A percentile compares a stretch with the other conserved stretches of the same genome.
Conservation (phyloP, 441 rosid genomes). For the Oxalis stricta region DNA sequence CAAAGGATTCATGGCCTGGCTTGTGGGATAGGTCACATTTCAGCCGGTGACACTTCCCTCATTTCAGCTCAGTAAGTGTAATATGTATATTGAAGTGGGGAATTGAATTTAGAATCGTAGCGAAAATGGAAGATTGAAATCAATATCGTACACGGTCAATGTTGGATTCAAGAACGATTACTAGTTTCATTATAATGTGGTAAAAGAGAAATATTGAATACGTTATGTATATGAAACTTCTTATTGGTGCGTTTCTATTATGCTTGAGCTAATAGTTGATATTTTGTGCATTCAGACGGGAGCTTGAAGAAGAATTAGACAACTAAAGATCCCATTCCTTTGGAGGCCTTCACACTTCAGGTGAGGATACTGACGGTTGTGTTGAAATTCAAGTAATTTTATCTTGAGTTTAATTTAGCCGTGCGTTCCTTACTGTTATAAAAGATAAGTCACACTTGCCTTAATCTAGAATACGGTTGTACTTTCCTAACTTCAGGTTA, state of each 20-base stretch:
- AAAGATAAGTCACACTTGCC: too few species aligned
- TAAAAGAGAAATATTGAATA: too few species aligned
- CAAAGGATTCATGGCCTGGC: slow-evolving; percentile 83
- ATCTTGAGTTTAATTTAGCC: neutral
- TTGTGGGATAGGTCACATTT: slow-evolving; percentile 80
- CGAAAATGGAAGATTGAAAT: too few species aligned
- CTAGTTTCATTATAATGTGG: too few species aligned
- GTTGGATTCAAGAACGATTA: too few species aligned
- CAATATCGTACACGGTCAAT: too few species aligned
- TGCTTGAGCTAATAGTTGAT: neutral
- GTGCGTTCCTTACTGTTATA: neutral
- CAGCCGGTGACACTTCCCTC: slow-evolving; percentile 76
- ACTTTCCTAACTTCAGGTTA: too few species aligned
- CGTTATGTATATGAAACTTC: too few species aligned
- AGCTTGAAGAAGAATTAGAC: slow-evolving; percentile 93
- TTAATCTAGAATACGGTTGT: too few species aligned
- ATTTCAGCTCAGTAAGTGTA: slow-evolving; percentile 59
- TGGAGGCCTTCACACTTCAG: slow-evolving; percentile 87
- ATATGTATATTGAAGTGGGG: too few species aligned
- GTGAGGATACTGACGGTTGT: slow-evolving; percentile 22
- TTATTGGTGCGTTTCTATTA: neutral
- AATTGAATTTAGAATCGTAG: too few species aligned
- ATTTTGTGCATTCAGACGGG: slow-evolving; percentile 40
- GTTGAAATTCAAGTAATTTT: neutral
- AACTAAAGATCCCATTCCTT: slow-evolving; percentile 62